A percentile compares a stretch with the other conserved stretches of the same genome.
Conservation (phyloP, 2,329 filamentous ascomycete species). For the Hortaea sp. region DNA sequence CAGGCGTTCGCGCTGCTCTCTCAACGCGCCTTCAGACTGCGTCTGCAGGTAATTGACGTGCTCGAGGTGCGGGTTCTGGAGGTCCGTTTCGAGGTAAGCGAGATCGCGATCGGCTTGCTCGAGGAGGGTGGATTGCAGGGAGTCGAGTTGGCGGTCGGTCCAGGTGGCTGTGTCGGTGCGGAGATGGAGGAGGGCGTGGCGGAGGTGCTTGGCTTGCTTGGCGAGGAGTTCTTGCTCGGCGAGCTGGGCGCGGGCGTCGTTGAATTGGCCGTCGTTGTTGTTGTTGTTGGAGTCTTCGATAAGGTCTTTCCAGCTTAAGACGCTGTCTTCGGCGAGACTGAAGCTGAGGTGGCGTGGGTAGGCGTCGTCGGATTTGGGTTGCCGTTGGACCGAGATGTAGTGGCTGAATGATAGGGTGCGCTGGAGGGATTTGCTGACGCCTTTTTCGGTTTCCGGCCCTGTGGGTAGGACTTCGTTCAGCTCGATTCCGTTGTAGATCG, state of each 20-base stretch:
- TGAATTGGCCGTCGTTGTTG: conserved; percentile 9
- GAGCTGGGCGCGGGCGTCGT: conserved; percentile 13
- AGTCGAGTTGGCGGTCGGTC: conserved; percentile 48
- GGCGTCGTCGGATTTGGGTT: conserved; percentile 38
- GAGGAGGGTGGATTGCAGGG: conserved; percentile 43
- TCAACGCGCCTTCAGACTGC: conserved; percentile 57
- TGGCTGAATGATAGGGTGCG: conserved; percentile 46
- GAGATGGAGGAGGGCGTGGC: conserved; percentile 38
- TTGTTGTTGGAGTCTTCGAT: conserved; percentile 16
- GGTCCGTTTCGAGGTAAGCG: conserved; percentile 49
- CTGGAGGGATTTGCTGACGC: conserved; percentile 42
- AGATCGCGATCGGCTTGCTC: conserved; percentile 52
- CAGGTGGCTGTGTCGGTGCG: conserved; percentile 39
- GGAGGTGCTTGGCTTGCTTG: conserved; percentile 48
- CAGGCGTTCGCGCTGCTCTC: conserved; percentile 57
- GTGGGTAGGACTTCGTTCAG: conserved; percentile 45
- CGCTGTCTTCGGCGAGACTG: conserved; percentile 63
- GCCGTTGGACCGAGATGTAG: conserved; percentile 9
- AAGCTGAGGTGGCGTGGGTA: conserved; percentile 69
- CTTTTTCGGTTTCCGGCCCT: conserved; percentile 38
- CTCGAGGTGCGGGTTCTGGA: conserved; percentile 63
- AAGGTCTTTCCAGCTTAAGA: conserved; percentile 52
- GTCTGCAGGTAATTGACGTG: conserved; percentile 59
- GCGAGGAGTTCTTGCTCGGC: conserved; percentile 26
- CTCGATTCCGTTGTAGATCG: conserved; percentile 50